A percentile compares a stretch with the other conserved stretches of the same genome.
phyloP scores from a whole-genome alignment of 2,329 filamentous ascomycete genomes.

The Gaeumannomyces tritici region DNA sequence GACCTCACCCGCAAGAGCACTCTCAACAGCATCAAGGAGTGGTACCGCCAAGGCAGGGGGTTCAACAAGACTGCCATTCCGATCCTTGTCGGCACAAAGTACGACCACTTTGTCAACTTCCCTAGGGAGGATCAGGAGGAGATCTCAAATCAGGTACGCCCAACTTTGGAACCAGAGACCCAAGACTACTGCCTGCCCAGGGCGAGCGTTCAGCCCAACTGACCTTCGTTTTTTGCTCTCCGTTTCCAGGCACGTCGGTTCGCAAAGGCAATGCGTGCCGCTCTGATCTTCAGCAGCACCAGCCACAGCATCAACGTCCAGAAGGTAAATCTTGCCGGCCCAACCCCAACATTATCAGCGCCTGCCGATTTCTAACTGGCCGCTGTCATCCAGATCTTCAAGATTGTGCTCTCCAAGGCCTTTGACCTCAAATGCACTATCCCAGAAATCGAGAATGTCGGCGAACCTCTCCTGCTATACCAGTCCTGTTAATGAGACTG shows the following conservation, averaged over 20 bases:
- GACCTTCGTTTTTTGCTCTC: background rate
- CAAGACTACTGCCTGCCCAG: background rate
- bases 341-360: background rate
- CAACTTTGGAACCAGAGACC: too few species aligned
- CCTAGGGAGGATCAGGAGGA: slow-evolving; percentile 96
- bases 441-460: slow-evolving; percentile 95
- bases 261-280: slow-evolving; percentile 96
- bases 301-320: slow-evolving; percentile 99
- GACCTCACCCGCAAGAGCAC: slow-evolving; percentile 97
- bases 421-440: slow-evolving; percentile 99
- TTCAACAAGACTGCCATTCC: slow-evolving; percentile 99
- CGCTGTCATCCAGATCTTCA: slow-evolving; percentile 69
- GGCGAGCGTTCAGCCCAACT: background rate
- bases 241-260: slow-evolving; percentile 74
- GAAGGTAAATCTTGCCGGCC: slow-evolving; percentile 49
- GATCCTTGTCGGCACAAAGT: slow-evolving; percentile 94
- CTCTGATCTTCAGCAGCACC: slow-evolving; percentile 95
- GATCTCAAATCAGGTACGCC: slow-evolving; percentile 80
- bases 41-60: slow-evolving; percentile 93
- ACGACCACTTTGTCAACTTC: slow-evolving; percentile 99
- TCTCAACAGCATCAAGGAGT: slow-evolving; percentile 98
- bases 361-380: slow-evolving; percentile 5
- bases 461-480: slow-evolving; percentile 90
- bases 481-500: slow-evolving; percentile 42
- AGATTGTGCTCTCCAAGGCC: slow-evolving; percentile 96